phyloP scores from a whole-genome alignment of 2,329 filamentous ascomycete genomes.

The Monosporascus sp. region DNA sequence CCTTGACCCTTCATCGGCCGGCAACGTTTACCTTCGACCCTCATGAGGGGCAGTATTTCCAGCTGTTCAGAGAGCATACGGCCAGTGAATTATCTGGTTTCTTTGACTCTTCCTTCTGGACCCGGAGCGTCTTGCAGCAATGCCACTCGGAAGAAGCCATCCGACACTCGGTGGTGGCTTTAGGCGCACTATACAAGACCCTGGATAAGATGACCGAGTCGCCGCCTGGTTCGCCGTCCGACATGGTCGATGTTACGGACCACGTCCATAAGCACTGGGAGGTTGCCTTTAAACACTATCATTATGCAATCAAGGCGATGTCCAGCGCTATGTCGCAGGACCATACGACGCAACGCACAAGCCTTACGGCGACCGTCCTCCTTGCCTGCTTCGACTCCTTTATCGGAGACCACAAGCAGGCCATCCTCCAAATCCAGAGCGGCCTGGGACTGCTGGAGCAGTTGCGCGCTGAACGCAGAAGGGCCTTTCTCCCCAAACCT shows the following conservation, averaged over 20 bases:
- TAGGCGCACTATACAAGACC: constrained; percentile 63
- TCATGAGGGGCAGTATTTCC: constrained; percentile 55
- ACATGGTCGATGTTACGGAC: constrained; percentile 27
- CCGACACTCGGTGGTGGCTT: constrained; percentile 59
- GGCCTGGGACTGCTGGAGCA: constrained; percentile 51
- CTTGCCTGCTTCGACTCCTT: constrained; percentile 66
- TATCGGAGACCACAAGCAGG: constrained; percentile 57
- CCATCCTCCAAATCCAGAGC: constrained; percentile 56
- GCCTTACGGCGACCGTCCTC: constrained; percentile 60
- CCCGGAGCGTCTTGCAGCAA: constrained; percentile 55
- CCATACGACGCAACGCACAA: constrained; percentile 43
- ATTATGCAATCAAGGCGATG: constrained; percentile 48
- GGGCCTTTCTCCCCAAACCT: constrained; percentile 31
- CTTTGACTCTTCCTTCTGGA: constrained; percentile 64
- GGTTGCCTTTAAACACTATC: constrained; percentile 56
- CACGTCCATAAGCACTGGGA: constrained; percentile 50
- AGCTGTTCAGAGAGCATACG: constrained; percentile 56
- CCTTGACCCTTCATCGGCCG: constrained; percentile 37
- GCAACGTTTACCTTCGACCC: constrained; percentile 43
- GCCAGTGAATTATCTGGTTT: constrained; percentile 60
- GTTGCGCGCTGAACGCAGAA: constrained; percentile 41
- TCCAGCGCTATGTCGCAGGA: constrained; percentile 38
- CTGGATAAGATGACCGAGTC: constrained; percentile 53
- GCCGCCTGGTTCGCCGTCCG: constrained; percentile 40
- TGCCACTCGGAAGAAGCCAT: constrained; percentile 58